phyloP scores from a whole-genome alignment of 2,329 filamentous ascomycete species.

The Aureobasidium sp. region DNA sequence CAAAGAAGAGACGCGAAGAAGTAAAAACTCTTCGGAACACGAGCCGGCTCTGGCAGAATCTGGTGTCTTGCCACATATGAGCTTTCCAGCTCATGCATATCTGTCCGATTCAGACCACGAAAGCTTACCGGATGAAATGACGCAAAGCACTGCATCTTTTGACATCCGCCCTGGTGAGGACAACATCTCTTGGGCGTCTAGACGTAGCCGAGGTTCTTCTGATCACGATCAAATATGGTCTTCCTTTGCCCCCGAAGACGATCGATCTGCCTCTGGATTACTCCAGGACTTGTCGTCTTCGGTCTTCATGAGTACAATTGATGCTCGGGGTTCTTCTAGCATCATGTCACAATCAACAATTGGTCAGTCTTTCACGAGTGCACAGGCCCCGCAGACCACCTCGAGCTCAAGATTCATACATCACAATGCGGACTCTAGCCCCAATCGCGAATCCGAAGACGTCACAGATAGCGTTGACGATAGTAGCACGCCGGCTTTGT shows the following conservation, averaged over 20 bases:
- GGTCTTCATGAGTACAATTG: constrained; percentile 7
- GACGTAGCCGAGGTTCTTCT: constrained; percentile 23
- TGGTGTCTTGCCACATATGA: neutral
- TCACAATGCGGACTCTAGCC: neutral
- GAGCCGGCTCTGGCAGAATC: constrained; percentile 5
- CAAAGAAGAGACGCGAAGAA: neutral
- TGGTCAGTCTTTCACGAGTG: constrained; percentile 3
- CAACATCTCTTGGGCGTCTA: constrained; percentile 31
- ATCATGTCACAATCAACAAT: neutral
- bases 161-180: constrained; percentile 32
- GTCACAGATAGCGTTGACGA: too few relatives aligned
- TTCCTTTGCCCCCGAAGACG: constrained; percentile 3
- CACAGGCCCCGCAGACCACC: neutral
- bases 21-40: neutral
- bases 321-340: neutral
- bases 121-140: constrained; percentile 1
- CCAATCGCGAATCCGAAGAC: neutral
- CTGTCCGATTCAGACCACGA: neutral
- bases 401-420: neutral
- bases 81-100: neutral
- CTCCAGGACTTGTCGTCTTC: constrained; percentile 6
- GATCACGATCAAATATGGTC: constrained; percentile 12
- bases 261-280: neutral
- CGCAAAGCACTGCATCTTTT: constrained; percentile 17
- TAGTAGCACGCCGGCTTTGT: neutral